Base-by-base conservation (phyloP, 257 asterid genomes). In the Solanum acaule region DNA sequence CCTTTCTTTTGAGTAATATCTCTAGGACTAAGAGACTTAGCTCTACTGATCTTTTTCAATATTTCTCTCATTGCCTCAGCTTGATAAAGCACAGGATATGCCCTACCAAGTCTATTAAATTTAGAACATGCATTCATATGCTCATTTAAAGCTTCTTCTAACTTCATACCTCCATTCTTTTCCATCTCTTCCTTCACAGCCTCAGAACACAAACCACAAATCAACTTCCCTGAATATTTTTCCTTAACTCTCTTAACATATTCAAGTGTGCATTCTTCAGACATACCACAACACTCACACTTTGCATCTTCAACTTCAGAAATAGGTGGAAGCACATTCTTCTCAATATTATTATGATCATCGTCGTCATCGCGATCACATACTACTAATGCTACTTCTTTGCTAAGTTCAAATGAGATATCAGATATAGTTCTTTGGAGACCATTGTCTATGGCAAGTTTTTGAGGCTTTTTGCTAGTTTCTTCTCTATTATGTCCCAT, bases 271-370 rank as follows among this genome's bases (percentile, higher is more conserved):
- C 94, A 95, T 90, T 96, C 99, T 76, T 96, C 99, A 4, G 91
- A 91, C 97, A 96, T 92, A 65, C 99, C 98, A n/a, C 99, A 96
- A 76, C 99, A 95, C 93, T 96, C 99, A 88, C 99, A 96, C 91
- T 95, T 95, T 0, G 98, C 97, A 14, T 94, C 96, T 88, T 95
- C 98, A 8, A 93, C 93, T 91, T 96, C 99, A 0, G 95, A 92
- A 70, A 95, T 91, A 2, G 96, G 91, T 2, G 96, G 93, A 76
- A 93, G 86, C 18, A 65, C 67, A 49, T 3, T 82, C 71, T 68
- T 68, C 10, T 68, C 75, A 13, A 29, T 83, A 49, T 49, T 49
- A 49, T 49, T 49, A 42, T 38, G 37, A 71, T 52, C 40, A 37
- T 4, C n/a, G n/a, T n/a, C n/a, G n/a, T n/a, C n/a, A n/a, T n/a